A percentile compares a stretch with the other conserved stretches of the same genome.
Conservation (phyloP, 371 early-diverging fungal genomes). For the Dichotomocladium elegans region DNA sequence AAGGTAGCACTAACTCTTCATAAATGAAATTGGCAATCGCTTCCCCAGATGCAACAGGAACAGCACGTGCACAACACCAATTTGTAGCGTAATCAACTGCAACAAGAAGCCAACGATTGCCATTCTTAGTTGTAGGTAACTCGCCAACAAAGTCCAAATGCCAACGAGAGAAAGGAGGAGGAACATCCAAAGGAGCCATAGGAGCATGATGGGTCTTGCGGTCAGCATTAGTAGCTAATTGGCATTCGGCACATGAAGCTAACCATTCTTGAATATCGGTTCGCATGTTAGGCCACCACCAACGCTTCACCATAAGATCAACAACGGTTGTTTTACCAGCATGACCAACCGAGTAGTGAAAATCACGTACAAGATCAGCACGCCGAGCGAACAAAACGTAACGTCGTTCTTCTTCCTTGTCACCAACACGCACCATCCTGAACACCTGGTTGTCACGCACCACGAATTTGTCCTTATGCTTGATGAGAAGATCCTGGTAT, state of each 20-base stretch:
- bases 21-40: too few species aligned
- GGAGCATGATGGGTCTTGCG: too few species aligned
- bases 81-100: too few species aligned
- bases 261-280: too few species aligned
- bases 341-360: conserved; percentile 13
- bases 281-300: conserved; percentile 23
- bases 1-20: too few species aligned
- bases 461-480: conserved; percentile 1
- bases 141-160: conserved; percentile 24
- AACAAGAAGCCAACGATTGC: conserved; percentile 14
- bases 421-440: not conserved
- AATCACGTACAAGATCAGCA: conserved; percentile 10
- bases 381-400: too few species aligned
- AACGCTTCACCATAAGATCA: conserved; percentile 8
- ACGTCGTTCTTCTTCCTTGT: not conserved
- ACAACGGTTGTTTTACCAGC: conserved; percentile 2
- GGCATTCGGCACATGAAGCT: conserved; percentile 14
- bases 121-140: not conserved
- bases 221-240: conserved; percentile 8
- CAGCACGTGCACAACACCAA: too few species aligned
- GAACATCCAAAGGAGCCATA: conserved; percentile 1
- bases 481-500: not conserved
- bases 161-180: too few species aligned
- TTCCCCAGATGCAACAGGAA: conserved; percentile 24
- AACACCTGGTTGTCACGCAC: not conserved